Base-by-base conservation (phyloP, 129 eudicot genomes). In the Flaveria linearis region DNA sequence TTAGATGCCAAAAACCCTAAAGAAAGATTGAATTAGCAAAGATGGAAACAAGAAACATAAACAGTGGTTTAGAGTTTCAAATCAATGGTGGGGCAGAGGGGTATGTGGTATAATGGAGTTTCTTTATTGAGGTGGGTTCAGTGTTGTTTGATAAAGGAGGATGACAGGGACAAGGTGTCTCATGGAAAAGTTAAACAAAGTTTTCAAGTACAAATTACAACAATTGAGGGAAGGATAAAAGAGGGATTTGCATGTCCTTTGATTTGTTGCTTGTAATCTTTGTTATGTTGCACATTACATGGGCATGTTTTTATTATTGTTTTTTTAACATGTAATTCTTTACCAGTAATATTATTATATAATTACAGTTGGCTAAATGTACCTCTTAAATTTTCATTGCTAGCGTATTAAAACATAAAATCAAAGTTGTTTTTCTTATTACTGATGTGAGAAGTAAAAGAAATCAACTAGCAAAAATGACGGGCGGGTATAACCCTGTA, bases 91-190 rank as follows among this genome's bases (percentile, higher is more conserved):
- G 80, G 76, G 63, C 78, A 62, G 2, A 66, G 30, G 50, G 41
- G 7, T 36, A 8, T 5, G 5, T 36, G 41, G 5, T 72, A 64
- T 72, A 72, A 80, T 72, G 78, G 69, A 17, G 45, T 26, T 74
- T 67, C 68, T 67, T 73, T 73, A 80, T 80, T 45, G 84, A 53
- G 79, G 84, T 80, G 84, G 84, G 79, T 80, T 80, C 75, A 66
- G 71, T 56, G 75, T 26, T 80, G 84, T 80, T 80, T 74, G 80
- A 80, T 73, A 74, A 80, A 80, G 84, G 84, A 67, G 74, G 75
- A 67, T 73, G 84, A 80, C 41, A 74, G 69, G 16, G 84, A 73
- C 84, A 80, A 50, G 60, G 69, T 67, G 80, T 74, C 80, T 62
- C 43, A 63, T 28, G 47, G 39, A 73, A 74, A 53, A 71, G 66